Percentiles rank a stretch among this genome's conserved stretches.
Conservation (phyloP, 2,329 filamentous ascomycete species). For the Aspergillus sp. region DNA sequence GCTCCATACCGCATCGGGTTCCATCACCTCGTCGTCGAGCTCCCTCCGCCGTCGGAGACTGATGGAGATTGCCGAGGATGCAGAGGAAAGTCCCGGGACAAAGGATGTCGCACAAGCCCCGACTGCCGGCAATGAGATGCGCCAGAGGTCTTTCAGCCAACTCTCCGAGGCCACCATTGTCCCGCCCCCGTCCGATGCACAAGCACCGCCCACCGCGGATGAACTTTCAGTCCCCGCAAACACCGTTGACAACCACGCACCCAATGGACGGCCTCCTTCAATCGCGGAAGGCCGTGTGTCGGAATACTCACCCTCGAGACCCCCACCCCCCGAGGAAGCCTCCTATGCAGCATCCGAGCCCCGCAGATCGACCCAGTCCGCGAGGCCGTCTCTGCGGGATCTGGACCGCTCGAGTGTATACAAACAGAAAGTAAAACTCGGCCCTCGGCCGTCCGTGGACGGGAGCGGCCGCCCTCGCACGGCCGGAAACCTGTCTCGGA, state of each 20-base stretch:
- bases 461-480: constrained; percentile 62
- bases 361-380: constrained; percentile 41
- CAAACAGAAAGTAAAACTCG: constrained; percentile 76
- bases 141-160: constrained; percentile 29
- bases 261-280: constrained; percentile 11
- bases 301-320: constrained; percentile 21
- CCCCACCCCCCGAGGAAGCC: constrained; percentile 31
- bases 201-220: constrained; percentile 17
- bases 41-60: constrained; percentile 74
- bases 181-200: constrained; percentile 22
- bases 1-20: constrained; percentile 81
- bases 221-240: constrained; percentile 13
- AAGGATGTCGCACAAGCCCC: constrained; percentile 44
- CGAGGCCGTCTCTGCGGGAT: constrained; percentile 45
- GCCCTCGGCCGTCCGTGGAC: constrained; percentile 72
- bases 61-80: constrained; percentile 92
- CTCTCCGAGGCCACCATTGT: constrained; percentile 36
- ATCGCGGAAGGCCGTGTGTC: constrained; percentile 16
- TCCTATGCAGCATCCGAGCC: constrained; percentile 34
- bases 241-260: constrained; percentile 9
- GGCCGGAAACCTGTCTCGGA: constrained; percentile 47
- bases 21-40: constrained; percentile 79
- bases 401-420: constrained; percentile 40
- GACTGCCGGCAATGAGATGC: constrained; percentile 18
- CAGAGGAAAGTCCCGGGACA: constrained; percentile 71